Conservation (phyloP, 768 basidiomycete genomes). For the Boletales sp. region DNA sequence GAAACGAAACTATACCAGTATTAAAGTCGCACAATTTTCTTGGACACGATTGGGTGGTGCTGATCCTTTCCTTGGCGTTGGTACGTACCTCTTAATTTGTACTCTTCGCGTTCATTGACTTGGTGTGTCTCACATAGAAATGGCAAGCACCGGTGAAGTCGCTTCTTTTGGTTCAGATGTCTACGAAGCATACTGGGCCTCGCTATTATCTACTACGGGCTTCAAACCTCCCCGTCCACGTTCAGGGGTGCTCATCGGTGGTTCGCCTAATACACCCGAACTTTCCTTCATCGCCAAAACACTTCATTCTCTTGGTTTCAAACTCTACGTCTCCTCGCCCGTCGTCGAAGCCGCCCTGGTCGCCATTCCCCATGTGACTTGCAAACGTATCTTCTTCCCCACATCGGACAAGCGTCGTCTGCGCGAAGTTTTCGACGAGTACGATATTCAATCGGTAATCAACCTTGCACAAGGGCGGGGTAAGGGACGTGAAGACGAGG, state of each 20-base stretch:
- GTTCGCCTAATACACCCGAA: conserved; percentile 84
- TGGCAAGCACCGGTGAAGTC: conserved; percentile 98
- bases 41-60: conserved; percentile 97
- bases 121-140: conserved; percentile 49
- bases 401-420: conserved; percentile 94
- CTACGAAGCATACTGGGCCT: conserved; percentile 94
- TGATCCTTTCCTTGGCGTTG: conserved; percentile 94
- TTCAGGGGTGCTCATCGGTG: conserved; percentile 90
- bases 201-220: conserved; percentile 91
- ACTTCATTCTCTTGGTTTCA: conserved; percentile 87
- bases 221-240: conserved; percentile 85
- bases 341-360: conserved; percentile 81
- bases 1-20: conserved; percentile 85
- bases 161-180: conserved; percentile 93
- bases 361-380: conserved; percentile 67
- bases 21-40: conserved; percentile 98
- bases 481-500: conserved; percentile 76
- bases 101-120: conserved; percentile 4
- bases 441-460: conserved; percentile 91
- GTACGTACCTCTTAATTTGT: conserved; percentile 43
- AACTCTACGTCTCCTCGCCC: conserved; percentile 84
- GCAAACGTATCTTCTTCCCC: conserved; percentile 94
- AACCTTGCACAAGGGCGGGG: conserved; percentile 86
- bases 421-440: conserved; percentile 89
- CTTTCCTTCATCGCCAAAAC: conserved; percentile 79